Evolutionary conservation across 2,329 filamentous ascomycete genomes (phyloP).

Genomic region (Periconia digitata): DNA sequence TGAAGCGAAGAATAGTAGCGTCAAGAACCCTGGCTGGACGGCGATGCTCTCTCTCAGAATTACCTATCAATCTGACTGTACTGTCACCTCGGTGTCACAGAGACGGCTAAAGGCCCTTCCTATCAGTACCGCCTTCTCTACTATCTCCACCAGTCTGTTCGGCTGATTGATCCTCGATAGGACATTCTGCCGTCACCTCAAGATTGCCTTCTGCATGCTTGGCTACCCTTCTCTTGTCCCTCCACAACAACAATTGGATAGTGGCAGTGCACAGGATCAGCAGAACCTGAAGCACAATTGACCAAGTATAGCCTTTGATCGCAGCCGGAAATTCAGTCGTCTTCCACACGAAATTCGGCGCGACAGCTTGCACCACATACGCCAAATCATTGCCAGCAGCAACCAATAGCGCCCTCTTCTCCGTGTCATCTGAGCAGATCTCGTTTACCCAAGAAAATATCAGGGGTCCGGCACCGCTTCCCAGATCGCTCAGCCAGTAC

Average conservation of each 20-base stretch:
- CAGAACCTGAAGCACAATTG: neutral
- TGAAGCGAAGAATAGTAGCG: too few species aligned
- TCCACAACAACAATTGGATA: neutral
- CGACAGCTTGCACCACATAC: constrained; percentile 2
- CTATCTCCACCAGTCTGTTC: too few species aligned
- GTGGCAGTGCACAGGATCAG: neutral
- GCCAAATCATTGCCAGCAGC: constrained; percentile 3
- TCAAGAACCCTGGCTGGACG: too few species aligned
- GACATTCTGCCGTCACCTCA: too few species aligned
- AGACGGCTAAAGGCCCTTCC: too few species aligned
- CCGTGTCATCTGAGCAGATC: constrained; percentile 4
- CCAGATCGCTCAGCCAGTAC: constrained; percentile 3
- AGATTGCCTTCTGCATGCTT: too few species aligned
- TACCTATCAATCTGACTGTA: too few species aligned
- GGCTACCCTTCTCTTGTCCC: too few species aligned
- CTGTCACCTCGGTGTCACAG: too few species aligned
- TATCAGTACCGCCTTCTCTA: too few species aligned
- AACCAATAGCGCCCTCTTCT: neutral
- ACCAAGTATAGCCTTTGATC: constrained; percentile 1
- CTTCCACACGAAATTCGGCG: constrained; percentile 4
- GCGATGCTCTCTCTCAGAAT: too few species aligned
- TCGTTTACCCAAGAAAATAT: constrained; percentile 5
- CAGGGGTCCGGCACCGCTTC: constrained; percentile 1
- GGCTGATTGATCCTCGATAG: too few species aligned
- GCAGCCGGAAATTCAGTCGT: constrained; percentile 1